Evolutionary conservation across 2,329 filamentous ascomycete genomes (phyloP).

Genomic region (Dendryphion nanum): DNA sequence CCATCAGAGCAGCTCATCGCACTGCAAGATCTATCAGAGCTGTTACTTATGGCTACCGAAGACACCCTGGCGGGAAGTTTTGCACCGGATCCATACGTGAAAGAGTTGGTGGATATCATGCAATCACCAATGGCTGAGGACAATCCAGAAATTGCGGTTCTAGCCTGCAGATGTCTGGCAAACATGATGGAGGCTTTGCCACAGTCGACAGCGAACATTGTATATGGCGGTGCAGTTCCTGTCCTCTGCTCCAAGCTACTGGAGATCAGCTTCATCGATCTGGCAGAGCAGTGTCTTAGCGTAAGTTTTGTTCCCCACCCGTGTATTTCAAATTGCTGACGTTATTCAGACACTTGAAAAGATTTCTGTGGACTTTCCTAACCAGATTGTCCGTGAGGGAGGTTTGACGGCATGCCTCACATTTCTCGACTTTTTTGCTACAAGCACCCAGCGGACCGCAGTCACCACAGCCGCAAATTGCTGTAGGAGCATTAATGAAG

Average conservation of each 20-base stretch:
- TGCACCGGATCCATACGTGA: slow-evolving; percentile 89
- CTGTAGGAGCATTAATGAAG: slow-evolving; percentile 92
- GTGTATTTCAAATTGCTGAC: too few species aligned
- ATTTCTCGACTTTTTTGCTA: slow-evolving; percentile 96
- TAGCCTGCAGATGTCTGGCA: slow-evolving; percentile 91
- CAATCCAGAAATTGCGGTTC: slow-evolving; percentile 94
- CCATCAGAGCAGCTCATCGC: slow-evolving; percentile 86
- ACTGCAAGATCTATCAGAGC: slow-evolving; percentile 87
- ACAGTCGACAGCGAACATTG: slow-evolving; percentile 88
- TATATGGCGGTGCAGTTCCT: slow-evolving; percentile 95
- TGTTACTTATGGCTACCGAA: slow-evolving; percentile 91
- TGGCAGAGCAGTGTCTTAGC: slow-evolving; percentile 94
- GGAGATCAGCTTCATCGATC: slow-evolving; percentile 94
- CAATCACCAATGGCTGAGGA: slow-evolving; percentile 84
- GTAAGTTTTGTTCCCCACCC: too few species aligned
- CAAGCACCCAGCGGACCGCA: slow-evolving; percentile 91
- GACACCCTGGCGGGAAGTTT: slow-evolving; percentile 96
- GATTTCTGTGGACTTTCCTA: slow-evolving; percentile 93
- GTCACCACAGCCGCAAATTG: slow-evolving; percentile 98
- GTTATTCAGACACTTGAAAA: slow-evolving; percentile 98
- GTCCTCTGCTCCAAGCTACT: slow-evolving; percentile 92
- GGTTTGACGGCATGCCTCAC: slow-evolving; percentile 93
- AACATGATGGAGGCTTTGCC: slow-evolving; percentile 98
- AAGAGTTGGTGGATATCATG: slow-evolving; percentile 90
- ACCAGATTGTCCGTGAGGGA: slow-evolving; percentile 92